These are phyloP conservation scores for Phytophthora melonis DNA, from an alignment of 352 stramenopile species.

Conservation along the genomic window DNA sequence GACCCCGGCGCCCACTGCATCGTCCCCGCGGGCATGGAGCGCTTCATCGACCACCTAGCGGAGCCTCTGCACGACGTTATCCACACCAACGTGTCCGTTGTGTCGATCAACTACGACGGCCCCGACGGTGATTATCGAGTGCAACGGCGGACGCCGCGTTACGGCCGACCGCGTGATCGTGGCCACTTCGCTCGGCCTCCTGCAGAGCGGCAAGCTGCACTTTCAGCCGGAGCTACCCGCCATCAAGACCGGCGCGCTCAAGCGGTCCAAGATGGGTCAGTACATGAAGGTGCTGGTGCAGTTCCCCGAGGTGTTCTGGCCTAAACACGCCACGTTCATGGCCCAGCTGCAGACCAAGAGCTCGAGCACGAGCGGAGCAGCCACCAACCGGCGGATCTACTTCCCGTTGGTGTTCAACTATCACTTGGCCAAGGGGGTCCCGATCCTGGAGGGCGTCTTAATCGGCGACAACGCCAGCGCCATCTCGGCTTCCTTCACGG, in stretches of 20 bases:
- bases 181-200: slow-evolving; percentile 60
- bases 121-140: slow-evolving; percentile 48
- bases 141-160: slow-evolving; percentile 26
- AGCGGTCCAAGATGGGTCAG: slow-evolving; percentile 64
- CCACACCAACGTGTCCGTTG: slow-evolving; percentile 41
- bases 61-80: slow-evolving; percentile 48
- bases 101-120: slow-evolving; percentile 43
- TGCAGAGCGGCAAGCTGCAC: slow-evolving; percentile 56
- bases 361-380: background rate
- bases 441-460: slow-evolving; percentile 70
- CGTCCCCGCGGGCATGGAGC: slow-evolving; percentile 61
- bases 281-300: slow-evolving; percentile 87
- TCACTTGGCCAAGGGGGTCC: slow-evolving; percentile 53
- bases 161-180: slow-evolving; percentile 64
- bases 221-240: slow-evolving; percentile 62
- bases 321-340: slow-evolving; percentile 55
- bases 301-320: slow-evolving; percentile 72
- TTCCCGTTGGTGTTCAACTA: slow-evolving; percentile 79
- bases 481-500: slow-evolving; percentile 54
- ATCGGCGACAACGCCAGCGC: slow-evolving; percentile 55
- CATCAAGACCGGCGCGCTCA: slow-evolving; percentile 57
- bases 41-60: slow-evolving; percentile 53
- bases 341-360: slow-evolving; percentile 41
- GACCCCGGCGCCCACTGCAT: slow-evolving; percentile 65
- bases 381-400: slow-evolving; percentile 36